Base-by-base conservation (phyloP, 257 asterid genomes). In the Salvia miltiorrhiza region DNA sequence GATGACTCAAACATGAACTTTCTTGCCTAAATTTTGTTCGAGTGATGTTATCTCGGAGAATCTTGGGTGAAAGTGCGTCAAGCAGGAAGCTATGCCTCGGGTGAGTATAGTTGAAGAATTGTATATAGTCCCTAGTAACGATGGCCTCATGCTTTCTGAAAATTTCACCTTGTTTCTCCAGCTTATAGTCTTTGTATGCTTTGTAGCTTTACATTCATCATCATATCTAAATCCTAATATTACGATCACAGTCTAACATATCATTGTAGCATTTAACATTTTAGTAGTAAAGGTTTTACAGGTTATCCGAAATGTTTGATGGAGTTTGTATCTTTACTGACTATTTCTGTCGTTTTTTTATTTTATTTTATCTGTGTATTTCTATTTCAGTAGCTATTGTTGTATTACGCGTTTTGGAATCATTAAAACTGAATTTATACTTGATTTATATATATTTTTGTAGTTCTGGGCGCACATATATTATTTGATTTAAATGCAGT, bases 81-180 rank as follows among this genome's bases (percentile, higher is more conserved):
- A 39, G 21, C 16, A 64, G 41, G 57, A 26, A 64, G 58, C 44
- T 16, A n/a, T 24, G 35, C 43, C 52, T 28, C 2, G n/a, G 3
- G n/a, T 20, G 57, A 49, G 56, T 50, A 21, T 20, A 50, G 32
- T 50, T 50, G 57, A 50, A 50, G 32, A 16, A 24, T 32, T 48
- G 61, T 49, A 40, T 14, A 40, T 20, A 14, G 41, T 47, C n/a
- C 32, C 30, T 65, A 43, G 41, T 48, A 30, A 47, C 21, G 70
- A 47, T 48, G 59, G 57, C 28, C 23, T 24, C 40, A n/a, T n/a
- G 73, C 66, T 69, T 54, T 69, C 35, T 28, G 47, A 69, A 47
- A 12, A 16, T 35, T 28, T 45, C 3, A 7, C 9, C 28, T 16
- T 9, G 44, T 8, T 28, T 43, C 40, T 43, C 14, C 30, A 61